Conservation (phyloP, 495 filamentous ascomycete species). For the Xylaria flabelliformis region DNA sequence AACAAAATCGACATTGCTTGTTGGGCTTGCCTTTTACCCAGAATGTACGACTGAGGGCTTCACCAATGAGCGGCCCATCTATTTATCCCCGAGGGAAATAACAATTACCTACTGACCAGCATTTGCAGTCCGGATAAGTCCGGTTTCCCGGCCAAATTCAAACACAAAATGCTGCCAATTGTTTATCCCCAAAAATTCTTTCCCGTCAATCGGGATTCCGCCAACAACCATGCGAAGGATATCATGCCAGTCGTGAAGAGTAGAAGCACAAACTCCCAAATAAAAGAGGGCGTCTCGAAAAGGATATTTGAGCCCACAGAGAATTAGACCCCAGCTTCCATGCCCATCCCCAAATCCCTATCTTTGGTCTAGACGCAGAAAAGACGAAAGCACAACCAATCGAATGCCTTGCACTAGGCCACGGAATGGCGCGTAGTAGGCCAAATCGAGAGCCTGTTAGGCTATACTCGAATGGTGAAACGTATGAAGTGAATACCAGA, state of each 20-base stretch:
- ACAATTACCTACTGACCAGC: constrained; percentile 2
- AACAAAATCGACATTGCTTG: constrained; percentile 15
- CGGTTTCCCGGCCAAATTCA: not conserved
- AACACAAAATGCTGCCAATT: not conserved
- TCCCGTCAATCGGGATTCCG: not conserved
- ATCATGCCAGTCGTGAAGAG: constrained; percentile 42
- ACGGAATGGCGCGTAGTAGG: not conserved
- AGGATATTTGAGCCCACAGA: constrained; percentile 31
- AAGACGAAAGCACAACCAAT: constrained; percentile 24
- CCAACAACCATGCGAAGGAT: constrained; percentile 27
- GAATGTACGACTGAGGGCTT: not conserved
- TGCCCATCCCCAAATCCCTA: constrained; percentile 14
- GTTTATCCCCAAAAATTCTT: not conserved
- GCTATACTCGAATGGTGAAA: not conserved
- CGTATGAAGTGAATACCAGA: constrained; percentile 20
- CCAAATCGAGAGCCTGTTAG: not conserved
- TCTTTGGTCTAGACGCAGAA: constrained; percentile 32
- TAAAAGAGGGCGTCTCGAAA: constrained; percentile 30
- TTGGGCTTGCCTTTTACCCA: not conserved
- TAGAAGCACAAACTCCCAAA: constrained; percentile 22
- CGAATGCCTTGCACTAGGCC: constrained; percentile 26
- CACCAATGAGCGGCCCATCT: not conserved
- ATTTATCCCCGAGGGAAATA: not conserved
- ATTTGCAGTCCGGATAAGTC: not conserved
- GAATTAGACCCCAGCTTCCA: constrained; percentile 23